phyloP scores from a whole-genome alignment of 306 rosid genomes.

The Begonia fuchsioides region DNA sequence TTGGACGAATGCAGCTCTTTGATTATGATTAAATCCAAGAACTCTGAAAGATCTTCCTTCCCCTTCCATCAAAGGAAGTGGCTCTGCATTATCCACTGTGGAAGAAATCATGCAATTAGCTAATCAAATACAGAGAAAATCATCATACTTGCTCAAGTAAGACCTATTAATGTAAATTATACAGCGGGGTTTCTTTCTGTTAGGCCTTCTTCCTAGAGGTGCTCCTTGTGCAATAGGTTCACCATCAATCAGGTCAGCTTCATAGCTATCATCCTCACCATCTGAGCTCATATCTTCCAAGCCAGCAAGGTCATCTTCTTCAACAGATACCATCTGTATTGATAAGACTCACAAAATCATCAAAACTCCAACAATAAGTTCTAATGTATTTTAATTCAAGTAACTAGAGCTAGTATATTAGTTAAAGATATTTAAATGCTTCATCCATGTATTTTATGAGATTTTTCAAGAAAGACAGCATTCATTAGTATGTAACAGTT shows the following conservation, averaged over 20 bases:
- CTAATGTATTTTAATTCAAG: background rate
- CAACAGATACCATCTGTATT: conserved; percentile 84
- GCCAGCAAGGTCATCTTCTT: conserved; percentile 99
- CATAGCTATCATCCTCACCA: conserved; percentile 91
- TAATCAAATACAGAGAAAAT: background rate
- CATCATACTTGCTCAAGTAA: conserved; percentile 6
- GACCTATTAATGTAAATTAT: conserved; percentile 6
- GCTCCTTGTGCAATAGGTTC: conserved; percentile 64
- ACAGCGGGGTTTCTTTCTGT: conserved; percentile 68
- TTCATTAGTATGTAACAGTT: no score
- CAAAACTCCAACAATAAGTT: conserved; percentile 1
- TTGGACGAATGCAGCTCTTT: conserved; percentile 93
- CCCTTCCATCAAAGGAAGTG: conserved; percentile 94
- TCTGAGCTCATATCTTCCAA: conserved; percentile 93
- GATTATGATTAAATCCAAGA: conserved; percentile 91
- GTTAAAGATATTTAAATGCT: background rate
- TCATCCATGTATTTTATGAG: no score
- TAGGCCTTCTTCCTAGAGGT: conserved; percentile 39
- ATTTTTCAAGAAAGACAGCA: background rate
- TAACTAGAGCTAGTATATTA: background rate
- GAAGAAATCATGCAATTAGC: conserved; percentile 2
- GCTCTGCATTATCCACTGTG: conserved; percentile 73
- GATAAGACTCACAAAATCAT: conserved; percentile 5
- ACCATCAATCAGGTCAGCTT: conserved; percentile 77
- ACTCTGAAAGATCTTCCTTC: conserved; percentile 94